Evolutionary conservation across 805 yeast genomes (phyloP).

Genomic region (Cyberlindnera euphorbiae): DNA sequence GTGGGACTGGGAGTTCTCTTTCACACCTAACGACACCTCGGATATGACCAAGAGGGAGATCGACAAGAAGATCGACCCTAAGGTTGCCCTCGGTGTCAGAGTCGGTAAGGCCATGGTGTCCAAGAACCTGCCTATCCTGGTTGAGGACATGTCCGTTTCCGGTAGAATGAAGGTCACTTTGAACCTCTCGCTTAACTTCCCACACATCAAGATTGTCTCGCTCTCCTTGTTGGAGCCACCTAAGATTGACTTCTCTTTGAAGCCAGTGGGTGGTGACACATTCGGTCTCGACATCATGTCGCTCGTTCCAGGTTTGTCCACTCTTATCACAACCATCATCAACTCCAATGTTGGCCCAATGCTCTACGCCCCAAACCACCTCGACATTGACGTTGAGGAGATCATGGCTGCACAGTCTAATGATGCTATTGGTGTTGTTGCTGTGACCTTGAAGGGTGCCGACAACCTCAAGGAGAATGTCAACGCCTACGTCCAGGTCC

Average conservation of each 20-base stretch:
- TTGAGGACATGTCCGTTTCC: conserved; percentile 72
- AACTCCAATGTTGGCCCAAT: conserved; percentile 70
- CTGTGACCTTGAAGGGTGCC: conserved; percentile 56
- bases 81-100: conserved; percentile 75
- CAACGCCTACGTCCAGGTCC: conserved; percentile 55
- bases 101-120: conserved; percentile 79
- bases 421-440: conserved; percentile 67
- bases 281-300: conserved; percentile 83
- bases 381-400: conserved; percentile 72
- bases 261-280: conserved; percentile 89
- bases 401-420: conserved; percentile 57
- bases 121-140: conserved; percentile 70
- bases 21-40: conserved; percentile 77
- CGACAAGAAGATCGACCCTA: conserved; percentile 68
- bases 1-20: conserved; percentile 81
- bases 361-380: conserved; percentile 77
- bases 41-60: conserved; percentile 79
- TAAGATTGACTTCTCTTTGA: conserved; percentile 69
- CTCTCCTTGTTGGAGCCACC: conserved; percentile 76
- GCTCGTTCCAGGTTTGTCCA: conserved; percentile 71
- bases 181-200: conserved; percentile 59
- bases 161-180: conserved; percentile 67
- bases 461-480: conserved; percentile 43
- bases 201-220: conserved; percentile 72
- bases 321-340: conserved; percentile 64